Percentiles rank a stretch among this genome's conserved stretches.
phyloP scores from a whole-genome alignment of 1,284 basidiomycete genomes.

The Abortiporus biennis region DNA sequence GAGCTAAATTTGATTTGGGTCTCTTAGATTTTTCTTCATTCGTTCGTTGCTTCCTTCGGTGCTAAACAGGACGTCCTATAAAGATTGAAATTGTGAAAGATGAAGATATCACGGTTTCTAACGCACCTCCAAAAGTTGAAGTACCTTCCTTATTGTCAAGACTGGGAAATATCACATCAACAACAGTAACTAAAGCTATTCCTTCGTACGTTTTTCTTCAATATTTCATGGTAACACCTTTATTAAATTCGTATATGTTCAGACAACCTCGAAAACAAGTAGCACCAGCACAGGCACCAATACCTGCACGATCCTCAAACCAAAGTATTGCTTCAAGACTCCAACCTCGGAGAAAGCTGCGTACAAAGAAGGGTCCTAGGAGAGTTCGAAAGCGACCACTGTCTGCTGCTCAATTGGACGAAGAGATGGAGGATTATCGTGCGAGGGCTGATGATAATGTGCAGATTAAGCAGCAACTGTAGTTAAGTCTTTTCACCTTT shows the following conservation, averaged over 20 bases:
- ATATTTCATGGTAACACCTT: background rate
- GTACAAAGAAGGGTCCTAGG: slow-evolving; percentile 59
- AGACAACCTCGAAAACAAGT: slow-evolving; percentile 11
- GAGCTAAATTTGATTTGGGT: background rate
- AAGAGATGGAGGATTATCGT: slow-evolving; percentile 70
- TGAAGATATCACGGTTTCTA: slow-evolving; percentile 23
- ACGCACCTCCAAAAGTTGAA: slow-evolving; percentile 32
- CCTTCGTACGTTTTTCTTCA: slow-evolving; percentile 8
- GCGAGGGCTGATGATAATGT: slow-evolving; percentile 22
- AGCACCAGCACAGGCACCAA: slow-evolving; percentile 3
- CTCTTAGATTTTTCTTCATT: background rate
- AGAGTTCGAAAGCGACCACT: slow-evolving; percentile 49
- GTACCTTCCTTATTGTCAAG: too few species aligned
- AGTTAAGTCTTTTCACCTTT: too few species aligned
- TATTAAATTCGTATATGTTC: slow-evolving; percentile 1
- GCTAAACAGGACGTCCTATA: slow-evolving; percentile 48
- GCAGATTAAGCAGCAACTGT: too few species aligned
- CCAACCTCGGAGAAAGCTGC: slow-evolving; percentile 26
- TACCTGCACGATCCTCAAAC: slow-evolving; percentile 4
- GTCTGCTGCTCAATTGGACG: slow-evolving; percentile 49
- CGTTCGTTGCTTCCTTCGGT: too few species aligned
- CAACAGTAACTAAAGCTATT: slow-evolving; percentile 7
- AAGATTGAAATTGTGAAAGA: slow-evolving; percentile 64
- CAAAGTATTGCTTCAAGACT: slow-evolving; percentile 10
- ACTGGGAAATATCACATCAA: too few species aligned